phyloP scores from a whole-genome alignment of 169 alveolate genomes.

The Eimeria falciformis region DNA sequence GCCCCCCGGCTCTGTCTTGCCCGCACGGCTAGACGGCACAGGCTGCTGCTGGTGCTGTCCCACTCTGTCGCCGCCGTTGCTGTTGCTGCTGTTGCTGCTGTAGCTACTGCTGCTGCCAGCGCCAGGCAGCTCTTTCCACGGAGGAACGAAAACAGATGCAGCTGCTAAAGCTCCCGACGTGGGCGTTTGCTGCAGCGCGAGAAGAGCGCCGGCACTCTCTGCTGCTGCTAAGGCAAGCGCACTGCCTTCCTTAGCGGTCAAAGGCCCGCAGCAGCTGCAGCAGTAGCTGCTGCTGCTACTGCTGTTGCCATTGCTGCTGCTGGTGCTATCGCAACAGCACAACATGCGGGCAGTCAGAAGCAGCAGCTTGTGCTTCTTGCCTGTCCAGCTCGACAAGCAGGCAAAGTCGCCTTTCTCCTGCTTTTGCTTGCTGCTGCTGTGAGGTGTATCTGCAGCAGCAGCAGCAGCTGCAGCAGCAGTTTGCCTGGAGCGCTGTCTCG shows the following conservation, averaged over 20 bases:
- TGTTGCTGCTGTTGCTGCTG: constrained; percentile 9
- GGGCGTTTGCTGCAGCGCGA: constrained; percentile 46
- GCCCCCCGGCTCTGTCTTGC: background rate
- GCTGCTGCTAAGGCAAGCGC: constrained; percentile 54
- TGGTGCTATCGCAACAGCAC: constrained; percentile 41
- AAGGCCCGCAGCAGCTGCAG: constrained; percentile 8
- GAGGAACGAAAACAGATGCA: constrained; percentile 3
- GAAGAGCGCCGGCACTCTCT: constrained; percentile 23
- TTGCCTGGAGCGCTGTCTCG: background rate
- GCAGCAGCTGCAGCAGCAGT: constrained; percentile 26
- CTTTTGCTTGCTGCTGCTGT: constrained; percentile 3
- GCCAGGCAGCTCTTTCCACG: background rate
- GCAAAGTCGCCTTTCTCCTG: constrained; percentile 5
- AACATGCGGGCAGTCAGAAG: background rate
- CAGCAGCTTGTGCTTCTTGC: constrained; percentile 37
- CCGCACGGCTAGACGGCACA: background rate
- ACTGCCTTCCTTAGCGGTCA: constrained; percentile 2
- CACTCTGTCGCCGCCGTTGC: constrained; percentile 7
- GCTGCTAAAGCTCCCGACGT: constrained; percentile 5
- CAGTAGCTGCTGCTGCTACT: constrained; percentile 34
- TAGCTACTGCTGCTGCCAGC: constrained; percentile 34
- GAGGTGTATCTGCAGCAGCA: background rate
- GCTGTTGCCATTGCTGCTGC: constrained; percentile 35
- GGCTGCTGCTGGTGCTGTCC: background rate
- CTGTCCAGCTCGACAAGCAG: background rate